phyloP scores from a whole-genome alignment of 768 basidiomycete species.

The Boletus barrowsii region DNA sequence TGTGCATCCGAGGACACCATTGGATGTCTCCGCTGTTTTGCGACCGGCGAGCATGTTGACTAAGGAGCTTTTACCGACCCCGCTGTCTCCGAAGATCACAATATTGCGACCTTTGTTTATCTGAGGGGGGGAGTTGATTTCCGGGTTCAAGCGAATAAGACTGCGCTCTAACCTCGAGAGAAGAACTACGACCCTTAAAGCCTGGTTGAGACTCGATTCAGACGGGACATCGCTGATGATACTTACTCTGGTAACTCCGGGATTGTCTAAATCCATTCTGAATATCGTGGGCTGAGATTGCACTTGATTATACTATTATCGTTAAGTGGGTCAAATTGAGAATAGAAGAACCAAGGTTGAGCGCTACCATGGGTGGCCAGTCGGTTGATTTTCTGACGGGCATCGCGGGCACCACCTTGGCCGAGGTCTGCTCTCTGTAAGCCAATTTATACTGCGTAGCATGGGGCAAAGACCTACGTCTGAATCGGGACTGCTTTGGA shows the following conservation, averaged over 20 bases:
- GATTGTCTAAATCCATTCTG: conserved; percentile 2
- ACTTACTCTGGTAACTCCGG: conserved; percentile 6
- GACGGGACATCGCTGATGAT: not conserved
- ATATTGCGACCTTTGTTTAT: conserved; percentile 27
- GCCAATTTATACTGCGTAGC: not conserved
- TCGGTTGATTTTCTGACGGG: not conserved
- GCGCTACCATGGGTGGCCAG: conserved; percentile 4
- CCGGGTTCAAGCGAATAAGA: not conserved
- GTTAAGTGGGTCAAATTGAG: not conserved
- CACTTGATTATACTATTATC: not conserved
- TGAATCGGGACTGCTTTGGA: not conserved
- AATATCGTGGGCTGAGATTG: conserved; percentile 12
- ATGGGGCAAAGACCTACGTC: conserved; percentile 9
- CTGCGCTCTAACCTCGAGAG: conserved; percentile 10
- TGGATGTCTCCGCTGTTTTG: conserved; percentile 31
- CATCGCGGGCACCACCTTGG: not conserved
- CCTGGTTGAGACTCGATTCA: not conserved
- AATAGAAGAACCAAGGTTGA: not conserved
- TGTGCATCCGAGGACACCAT: conserved; percentile 35
- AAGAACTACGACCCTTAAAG: not conserved
- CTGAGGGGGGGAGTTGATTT: conserved; percentile 1
- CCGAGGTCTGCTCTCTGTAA: conserved; percentile 8
- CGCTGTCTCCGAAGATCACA: conserved; percentile 44
- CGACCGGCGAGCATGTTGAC: conserved; percentile 39
- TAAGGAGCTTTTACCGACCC: conserved; percentile 42